These are phyloP conservation scores for Rubia yunnanensis DNA, from an alignment of 257 asterid genomes.

Conservation along the genomic window DNA sequence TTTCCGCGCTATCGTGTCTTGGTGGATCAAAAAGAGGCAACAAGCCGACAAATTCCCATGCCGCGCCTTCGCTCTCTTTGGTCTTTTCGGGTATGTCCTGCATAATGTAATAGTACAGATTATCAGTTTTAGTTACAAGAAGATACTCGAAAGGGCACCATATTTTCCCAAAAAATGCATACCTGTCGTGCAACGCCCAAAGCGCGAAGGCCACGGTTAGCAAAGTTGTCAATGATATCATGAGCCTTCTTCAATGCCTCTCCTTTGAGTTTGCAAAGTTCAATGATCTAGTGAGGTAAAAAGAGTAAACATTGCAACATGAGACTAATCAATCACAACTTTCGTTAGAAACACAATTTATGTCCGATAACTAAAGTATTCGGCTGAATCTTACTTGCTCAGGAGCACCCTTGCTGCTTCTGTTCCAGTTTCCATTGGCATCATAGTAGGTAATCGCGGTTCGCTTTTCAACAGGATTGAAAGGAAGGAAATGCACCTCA, in stretches of 20 bases:
- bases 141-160: background rate
- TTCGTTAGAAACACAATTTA: too few species aligned
- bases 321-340: background rate
- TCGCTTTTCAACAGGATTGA: constrained; percentile 82
- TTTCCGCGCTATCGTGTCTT: constrained; percentile 91
- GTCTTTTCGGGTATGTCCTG: constrained; percentile 58
- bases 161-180: background rate
- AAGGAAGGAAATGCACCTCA: constrained; percentile 85
- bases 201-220: constrained; percentile 91
- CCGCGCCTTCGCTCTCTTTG: constrained; percentile 54
- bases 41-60: constrained; percentile 82
- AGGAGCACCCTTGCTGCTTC: constrained; percentile 91
- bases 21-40: constrained; percentile 91
- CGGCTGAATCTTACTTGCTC: constrained; percentile 48
- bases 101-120: background rate
- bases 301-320: background rate
- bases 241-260: constrained; percentile 46
- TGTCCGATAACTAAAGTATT: too few species aligned
- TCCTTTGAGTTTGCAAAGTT: constrained; percentile 61
- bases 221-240: constrained; percentile 51
- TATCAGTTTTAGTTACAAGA: background rate
- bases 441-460: constrained; percentile 76
- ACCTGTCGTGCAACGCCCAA: constrained; percentile 74
- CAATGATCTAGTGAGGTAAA: constrained; percentile 45
- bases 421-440: constrained; percentile 54